Evolutionary conservation across 495 filamentous ascomycete genomes (phyloP), one percentile per base, ranked within the genome.

Genomic region (Aspergillus cavernicola): DNA sequence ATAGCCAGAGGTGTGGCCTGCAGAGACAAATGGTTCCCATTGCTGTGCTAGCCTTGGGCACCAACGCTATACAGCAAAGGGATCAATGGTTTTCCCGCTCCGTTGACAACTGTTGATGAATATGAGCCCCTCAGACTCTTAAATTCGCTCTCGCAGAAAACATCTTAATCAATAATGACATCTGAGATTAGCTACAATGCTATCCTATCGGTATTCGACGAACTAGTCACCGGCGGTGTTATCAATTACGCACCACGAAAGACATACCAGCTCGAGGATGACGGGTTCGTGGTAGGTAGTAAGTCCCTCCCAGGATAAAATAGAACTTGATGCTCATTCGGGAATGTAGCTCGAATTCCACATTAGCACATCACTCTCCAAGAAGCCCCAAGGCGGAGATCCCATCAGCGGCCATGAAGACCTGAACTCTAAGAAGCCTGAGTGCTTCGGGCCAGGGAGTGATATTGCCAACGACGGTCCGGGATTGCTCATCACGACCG

Each of bases 381-480:
- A 29, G 12, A 50, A 50, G 10, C 47, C 47, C 5, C 47, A 50
- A 16, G 23, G 31, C 6, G 47, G 47, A 18, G 47, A 50, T 19
- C 44, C 44, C 2, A 19, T 47, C 10, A 47, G 44, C 31, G 44
- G 44, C 6, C 44, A 47, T 23, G 44, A 36, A 24, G 31, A 39
- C 15, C 23, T 15, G 1, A 3, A n/a, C 22, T 23, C 35, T 1
- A 4, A 40, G 33, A 50, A 50, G 18, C 26, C 47, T 2, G 36
- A 39, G n/a, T 40, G 47, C 24, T 50, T 50, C 18, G 47, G 47
- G 1, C 47, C 47, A 15, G 47, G 47, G n/a, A 50, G 47, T 15
- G 47, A 50, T 15, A 50, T 50, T 5, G 47, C 13, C 5, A 41
- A 40, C n/a, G 37, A 22, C 18, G 35, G 36, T 26, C 35, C 35